Base-by-base conservation (phyloP, 352 stramenopile species). In the Aphanomyces cochlioides region DNA sequence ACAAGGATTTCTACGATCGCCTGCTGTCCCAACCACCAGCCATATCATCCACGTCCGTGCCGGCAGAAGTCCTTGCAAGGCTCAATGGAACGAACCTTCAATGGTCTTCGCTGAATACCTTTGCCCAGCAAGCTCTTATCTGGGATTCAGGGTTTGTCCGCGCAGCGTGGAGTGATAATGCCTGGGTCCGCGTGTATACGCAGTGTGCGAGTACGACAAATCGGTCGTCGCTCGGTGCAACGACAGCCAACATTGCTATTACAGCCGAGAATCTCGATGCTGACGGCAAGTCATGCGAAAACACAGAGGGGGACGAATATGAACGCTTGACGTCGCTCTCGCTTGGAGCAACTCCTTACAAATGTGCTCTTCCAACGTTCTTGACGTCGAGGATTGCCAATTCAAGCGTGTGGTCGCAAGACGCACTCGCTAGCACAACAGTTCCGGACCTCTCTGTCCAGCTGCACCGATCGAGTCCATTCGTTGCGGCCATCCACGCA, bases 101-200 rank as follows among this genome's bases (percentile, higher is more conserved):
- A 4, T 70, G 64, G 64, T 43, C 43, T n/a, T 61, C 64, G 36
- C 40, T 70, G 45, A 54, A 54, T 15, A 38, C 64, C 19, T 56
- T 70, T 5, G 64, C 64, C 7, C n/a, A 47, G 21, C 64, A 45
- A 6, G 64, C 64, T 21, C 28, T 70, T 15, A 13, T 70, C 15
- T 70, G 64, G 64, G 64, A 70, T 36, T 17, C 45, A 5, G 64
- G 64, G n/a, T 70, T 50, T 41, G 64, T 70, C 19, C 48, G 54
- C 1, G 36, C n/a, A 13, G 40, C 43, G 7, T 28, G 28, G 28
- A 28, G 28, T 28, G 50, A 15, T 15, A 37, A 8, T 7, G 28
- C 45, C 4, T 63, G 8, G 36, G n/a, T 47, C n/a, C 17, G 41
- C 28, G 64, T 70, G 8, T 50, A 61, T 10, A 70, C 64, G 47